phyloP scores from a whole-genome alignment of 2,329 filamentous ascomycete genomes.

The Colletotrichum nymphaeae region DNA sequence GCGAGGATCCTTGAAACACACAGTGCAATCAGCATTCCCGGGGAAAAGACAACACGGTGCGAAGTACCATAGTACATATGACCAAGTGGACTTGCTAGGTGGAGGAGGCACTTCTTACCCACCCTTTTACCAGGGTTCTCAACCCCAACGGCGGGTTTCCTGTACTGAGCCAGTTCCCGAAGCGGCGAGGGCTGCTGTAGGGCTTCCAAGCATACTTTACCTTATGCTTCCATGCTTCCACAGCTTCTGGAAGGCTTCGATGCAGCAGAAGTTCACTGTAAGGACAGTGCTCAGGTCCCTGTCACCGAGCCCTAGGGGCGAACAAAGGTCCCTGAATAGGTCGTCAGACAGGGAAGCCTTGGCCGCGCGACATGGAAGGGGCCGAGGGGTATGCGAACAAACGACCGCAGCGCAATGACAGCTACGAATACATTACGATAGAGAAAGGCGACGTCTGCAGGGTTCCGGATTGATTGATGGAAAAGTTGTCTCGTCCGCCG shows the following conservation, averaged over 20 bases:
- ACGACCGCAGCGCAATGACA: neutral
- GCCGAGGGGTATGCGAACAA: conserved; percentile 7
- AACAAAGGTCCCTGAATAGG: conserved; percentile 28
- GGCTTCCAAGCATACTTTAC: neutral
- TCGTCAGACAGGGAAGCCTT: conserved; percentile 13
- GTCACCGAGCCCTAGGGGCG: conserved; percentile 13
- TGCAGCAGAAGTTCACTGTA: conserved; percentile 19
- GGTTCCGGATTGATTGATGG: conserved; percentile 25
- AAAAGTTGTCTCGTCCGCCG: conserved; percentile 23
- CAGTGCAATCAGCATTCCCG: neutral
- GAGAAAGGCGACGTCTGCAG: conserved; percentile 10
- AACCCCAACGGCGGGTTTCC: conserved; percentile 5
- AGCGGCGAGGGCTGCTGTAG: conserved; percentile 15
- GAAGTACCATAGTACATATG: neutral
- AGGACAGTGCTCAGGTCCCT: conserved; percentile 21
- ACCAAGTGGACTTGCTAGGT: neutral
- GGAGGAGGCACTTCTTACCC: neutral
- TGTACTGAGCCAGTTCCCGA: conserved; percentile 4
- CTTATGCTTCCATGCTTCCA: conserved; percentile 20
- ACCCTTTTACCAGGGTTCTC: conserved; percentile 2
- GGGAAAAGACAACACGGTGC: conserved; percentile 5
- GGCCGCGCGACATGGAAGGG: neutral
- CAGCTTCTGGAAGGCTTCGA: conserved; percentile 34
- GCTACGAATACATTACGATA: neutral
- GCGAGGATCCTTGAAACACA: conserved; percentile 1